These are phyloP conservation scores for Botrytis aclada DNA, from an alignment of 2,329 filamentous ascomycete species.

Conservation along the genomic window DNA sequence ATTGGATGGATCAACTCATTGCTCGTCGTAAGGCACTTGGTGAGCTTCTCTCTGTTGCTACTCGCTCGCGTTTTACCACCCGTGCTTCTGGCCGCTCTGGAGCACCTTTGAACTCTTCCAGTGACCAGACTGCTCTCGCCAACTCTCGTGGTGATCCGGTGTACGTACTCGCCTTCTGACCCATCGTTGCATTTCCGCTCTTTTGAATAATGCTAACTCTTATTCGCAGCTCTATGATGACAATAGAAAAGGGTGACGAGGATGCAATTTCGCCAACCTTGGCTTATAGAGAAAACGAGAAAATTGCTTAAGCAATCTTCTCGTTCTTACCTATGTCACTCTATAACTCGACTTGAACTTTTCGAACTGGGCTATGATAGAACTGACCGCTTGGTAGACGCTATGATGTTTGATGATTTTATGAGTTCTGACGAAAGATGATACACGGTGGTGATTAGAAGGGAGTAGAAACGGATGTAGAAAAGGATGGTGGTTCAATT, in stretches of 20 bases:
- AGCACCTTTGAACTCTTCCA: background rate
- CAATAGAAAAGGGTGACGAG: conserved; percentile 10
- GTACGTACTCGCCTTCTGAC: background rate
- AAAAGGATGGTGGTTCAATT: conserved; percentile 3
- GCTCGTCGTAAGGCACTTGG: conserved; percentile 1
- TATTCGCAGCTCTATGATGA: conserved; percentile 10
- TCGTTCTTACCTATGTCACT: background rate
- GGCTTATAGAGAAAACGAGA: conserved; percentile 1
- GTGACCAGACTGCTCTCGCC: background rate
- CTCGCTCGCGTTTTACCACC: conserved; percentile 1
- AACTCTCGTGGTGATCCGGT: conserved; percentile 3
- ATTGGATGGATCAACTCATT: conserved; percentile 16
- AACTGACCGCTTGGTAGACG: background rate
- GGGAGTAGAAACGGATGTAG: no score
- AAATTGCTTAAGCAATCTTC: background rate
- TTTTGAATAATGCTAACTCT: background rate
- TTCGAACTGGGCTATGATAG: background rate
- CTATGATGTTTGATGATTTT: background rate
- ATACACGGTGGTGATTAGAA: background rate
- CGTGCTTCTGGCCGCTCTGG: background rate
- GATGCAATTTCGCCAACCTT: conserved; percentile 1
- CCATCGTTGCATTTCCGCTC: background rate
- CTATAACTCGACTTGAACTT: background rate
- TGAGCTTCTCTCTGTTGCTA: conserved; percentile 2
- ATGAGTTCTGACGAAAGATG: background rate